A percentile compares a stretch with the other conserved stretches of the same genome.
These are phyloP conservation scores for Coffea humblotiana DNA, from an alignment of 305 asterid species.

Conservation along the genomic window DNA sequence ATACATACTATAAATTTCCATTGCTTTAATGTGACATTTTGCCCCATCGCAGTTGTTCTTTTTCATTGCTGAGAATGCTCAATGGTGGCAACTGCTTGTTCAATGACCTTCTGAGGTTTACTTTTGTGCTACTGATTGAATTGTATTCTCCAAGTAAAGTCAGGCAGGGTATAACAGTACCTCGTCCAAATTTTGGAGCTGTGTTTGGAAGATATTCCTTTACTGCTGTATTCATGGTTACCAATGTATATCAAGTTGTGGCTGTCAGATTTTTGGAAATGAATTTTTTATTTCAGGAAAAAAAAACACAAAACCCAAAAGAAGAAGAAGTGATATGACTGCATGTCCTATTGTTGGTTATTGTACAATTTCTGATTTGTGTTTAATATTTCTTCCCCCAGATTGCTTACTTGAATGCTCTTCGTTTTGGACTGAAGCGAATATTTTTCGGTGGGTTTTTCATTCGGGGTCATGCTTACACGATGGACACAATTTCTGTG, in stretches of 20 bases:
- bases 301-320: neutral
- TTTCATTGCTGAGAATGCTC: neutral
- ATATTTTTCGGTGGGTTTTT: constrained; percentile 91
- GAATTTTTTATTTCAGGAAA: neutral
- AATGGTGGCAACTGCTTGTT: neutral
- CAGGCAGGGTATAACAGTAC: neutral
- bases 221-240: neutral
- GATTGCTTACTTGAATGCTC: constrained; percentile 92
- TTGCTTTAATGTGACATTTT: too few species aligned
- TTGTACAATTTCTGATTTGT: constrained; percentile 20
- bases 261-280: neutral
- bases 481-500: constrained; percentile 93
- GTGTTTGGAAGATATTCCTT: neutral
- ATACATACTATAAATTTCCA: too few species aligned
- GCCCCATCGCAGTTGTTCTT: neutral
- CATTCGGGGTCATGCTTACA: constrained; percentile 80
- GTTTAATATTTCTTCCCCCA: constrained; percentile 27
- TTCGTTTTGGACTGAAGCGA: constrained; percentile 75
- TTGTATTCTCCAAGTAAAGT: neutral
- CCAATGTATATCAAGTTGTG: neutral
- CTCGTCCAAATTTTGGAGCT: neutral
- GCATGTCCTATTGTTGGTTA: neutral
- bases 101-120: neutral
- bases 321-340: neutral
- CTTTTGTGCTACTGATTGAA: neutral